Percentiles rank a stretch among this genome's conserved stretches.
These are phyloP conservation scores for Dendrostoma leiphaemia DNA, from an alignment of 2,329 filamentous ascomycete species.

Conservation along the genomic window DNA sequence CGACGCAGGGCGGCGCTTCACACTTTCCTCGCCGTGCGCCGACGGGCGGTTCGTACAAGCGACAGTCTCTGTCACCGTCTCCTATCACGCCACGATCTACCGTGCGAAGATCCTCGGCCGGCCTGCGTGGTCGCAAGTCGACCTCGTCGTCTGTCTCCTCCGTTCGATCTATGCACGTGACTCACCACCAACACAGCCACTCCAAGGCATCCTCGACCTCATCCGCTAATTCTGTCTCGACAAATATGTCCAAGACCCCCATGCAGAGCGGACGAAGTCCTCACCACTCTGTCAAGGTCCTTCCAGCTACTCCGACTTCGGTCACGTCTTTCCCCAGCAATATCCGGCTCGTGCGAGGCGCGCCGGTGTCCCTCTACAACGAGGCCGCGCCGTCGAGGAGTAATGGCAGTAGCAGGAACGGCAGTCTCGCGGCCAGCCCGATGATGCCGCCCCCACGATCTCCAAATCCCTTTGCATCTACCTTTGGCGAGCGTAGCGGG, in stretches of 20 bases:
- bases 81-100: constrained; percentile 86
- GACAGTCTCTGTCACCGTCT: constrained; percentile 80
- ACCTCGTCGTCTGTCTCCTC: constrained; percentile 95
- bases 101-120: constrained; percentile 77
- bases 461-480: constrained; percentile 54
- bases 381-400: constrained; percentile 49
- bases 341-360: constrained; percentile 74
- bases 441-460: constrained; percentile 42
- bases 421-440: constrained; percentile 25
- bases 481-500: constrained; percentile 35
- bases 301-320: constrained; percentile 81
- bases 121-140: constrained; percentile 87
- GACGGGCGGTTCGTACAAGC: constrained; percentile 52
- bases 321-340: constrained; percentile 73
- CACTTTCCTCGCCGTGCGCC: constrained; percentile 27
- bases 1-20: constrained; percentile 20
- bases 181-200: constrained; percentile 70
- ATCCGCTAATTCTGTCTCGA: constrained; percentile 71
- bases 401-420: constrained; percentile 21
- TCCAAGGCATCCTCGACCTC: constrained; percentile 94
- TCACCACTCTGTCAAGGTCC: constrained; percentile 90
- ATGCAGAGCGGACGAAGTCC: constrained; percentile 68
- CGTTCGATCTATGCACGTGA: constrained; percentile 82
- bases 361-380: constrained; percentile 52
- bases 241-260: constrained; percentile 65